Conservation (phyloP, 768 basidiomycete species). For the Myochromella boudieri region DNA sequence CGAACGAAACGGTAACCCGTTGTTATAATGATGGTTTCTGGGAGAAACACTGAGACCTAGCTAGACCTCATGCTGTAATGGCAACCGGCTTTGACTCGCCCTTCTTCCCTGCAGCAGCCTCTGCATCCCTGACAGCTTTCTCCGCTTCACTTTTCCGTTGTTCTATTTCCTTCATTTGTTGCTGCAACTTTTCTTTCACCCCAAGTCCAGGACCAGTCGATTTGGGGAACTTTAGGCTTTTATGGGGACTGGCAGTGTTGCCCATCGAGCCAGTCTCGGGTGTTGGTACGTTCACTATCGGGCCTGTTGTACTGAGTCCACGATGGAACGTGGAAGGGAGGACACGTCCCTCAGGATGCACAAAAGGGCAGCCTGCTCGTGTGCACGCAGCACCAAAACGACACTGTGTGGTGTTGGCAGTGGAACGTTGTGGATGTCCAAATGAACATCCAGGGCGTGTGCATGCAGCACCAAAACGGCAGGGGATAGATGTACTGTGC, state of each 20-base stretch:
- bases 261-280: constrained; percentile 71
- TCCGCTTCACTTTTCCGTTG: constrained; percentile 62
- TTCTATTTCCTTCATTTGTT: constrained; percentile 64
- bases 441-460: constrained; percentile 71
- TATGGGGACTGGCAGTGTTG: constrained; percentile 56
- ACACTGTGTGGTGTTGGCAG: constrained; percentile 50
- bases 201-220: constrained; percentile 29
- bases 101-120: constrained; percentile 63
- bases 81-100: constrained; percentile 53
- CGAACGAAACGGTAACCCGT: no score
- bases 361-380: constrained; percentile 82
- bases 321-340: constrained; percentile 81
- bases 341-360: constrained; percentile 86
- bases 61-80: constrained; percentile 34
- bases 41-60: not conserved
- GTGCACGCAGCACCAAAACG: constrained; percentile 87
- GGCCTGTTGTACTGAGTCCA: constrained; percentile 60
- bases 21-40: no score
- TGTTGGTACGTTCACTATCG: constrained; percentile 58
- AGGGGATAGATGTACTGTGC: constrained; percentile 41
- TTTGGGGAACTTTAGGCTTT: constrained; percentile 72
- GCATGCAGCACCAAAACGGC: constrained; percentile 72
- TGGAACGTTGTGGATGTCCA: constrained; percentile 54
- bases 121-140: constrained; percentile 65
- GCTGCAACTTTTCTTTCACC: constrained; percentile 47